Base-by-base conservation (phyloP, 805 yeast genomes). In the Hanseniaspora guilliermondii region DNA sequence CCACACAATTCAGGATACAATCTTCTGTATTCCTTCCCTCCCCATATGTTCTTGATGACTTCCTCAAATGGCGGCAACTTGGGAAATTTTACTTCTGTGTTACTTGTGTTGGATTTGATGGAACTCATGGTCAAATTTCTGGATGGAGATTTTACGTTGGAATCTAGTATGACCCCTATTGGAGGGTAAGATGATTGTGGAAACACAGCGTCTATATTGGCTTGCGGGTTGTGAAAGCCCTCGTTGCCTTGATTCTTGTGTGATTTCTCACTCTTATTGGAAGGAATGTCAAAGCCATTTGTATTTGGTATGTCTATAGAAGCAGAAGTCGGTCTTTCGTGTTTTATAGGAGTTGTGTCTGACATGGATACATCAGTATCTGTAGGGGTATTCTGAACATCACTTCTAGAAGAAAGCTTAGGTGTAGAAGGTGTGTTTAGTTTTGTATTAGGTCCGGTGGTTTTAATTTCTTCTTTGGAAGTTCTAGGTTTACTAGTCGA, bases 41-140 rank as follows among this genome's bases (percentile, higher is more conserved):
- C 41, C 41, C 41, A 38, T 38, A 38, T 38, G 41, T 38, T 38
- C 24, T 38, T 50, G 97, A 97, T 58, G 91, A 77, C 67, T 83
- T 83, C 58, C 73, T 83, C 71, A 76, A 83, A 59, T 79, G 83
- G 5, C 83, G 74, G 59, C 77, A 73, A 45, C 76, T 72, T 7
- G 84, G 77, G 9, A 94, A 86, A 67, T 89, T 97, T 35, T 95
- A 86, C 30, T 95, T 85, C 50, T 91, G 84, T 66, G 91, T 97
- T 65, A 97, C 80, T 64, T 85, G 87, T 22, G 97, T 96, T 50
- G 6, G 54, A 50, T 21, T 41, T 50, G 5, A 50, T 42, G 9
- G 54, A 50, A 14, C 54, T 50, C 54, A 44, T 42, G 8, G 54
- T 71, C 66, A 56, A 76, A 73, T 56, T 70, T 68, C 49, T 57